Conservation (phyloP, 2,329 filamentous ascomycete genomes). For the Ophiostoma sp. region DNA sequence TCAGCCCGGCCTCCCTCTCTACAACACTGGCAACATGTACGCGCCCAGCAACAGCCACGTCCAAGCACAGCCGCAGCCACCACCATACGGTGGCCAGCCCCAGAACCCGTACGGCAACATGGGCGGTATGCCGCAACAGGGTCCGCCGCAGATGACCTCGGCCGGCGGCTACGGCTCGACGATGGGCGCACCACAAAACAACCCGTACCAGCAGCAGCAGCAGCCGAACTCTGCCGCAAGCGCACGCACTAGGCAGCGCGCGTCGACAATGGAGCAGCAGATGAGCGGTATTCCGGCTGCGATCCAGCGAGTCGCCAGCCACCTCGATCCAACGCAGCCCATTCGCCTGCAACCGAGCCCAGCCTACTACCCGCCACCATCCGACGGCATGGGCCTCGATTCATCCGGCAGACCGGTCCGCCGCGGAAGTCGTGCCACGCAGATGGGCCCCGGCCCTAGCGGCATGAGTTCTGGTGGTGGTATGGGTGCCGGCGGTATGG, state of each 20-base stretch:
- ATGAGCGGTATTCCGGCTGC: constrained; percentile 88
- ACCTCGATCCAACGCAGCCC: constrained; percentile 90
- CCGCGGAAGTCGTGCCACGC: constrained; percentile 71
- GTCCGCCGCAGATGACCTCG: constrained; percentile 64
- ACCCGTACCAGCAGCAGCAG: constrained; percentile 60
- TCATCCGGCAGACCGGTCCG: constrained; percentile 61
- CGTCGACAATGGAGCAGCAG: constrained; percentile 95
- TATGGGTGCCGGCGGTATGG: constrained; percentile 15
- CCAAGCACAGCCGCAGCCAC: constrained; percentile 66
- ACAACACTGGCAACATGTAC: constrained; percentile 71
- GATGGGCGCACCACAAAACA: constrained; percentile 42
- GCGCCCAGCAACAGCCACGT: constrained; percentile 56
- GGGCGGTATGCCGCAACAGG: constrained; percentile 63
- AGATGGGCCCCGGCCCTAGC: constrained; percentile 49
- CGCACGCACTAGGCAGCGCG: constrained; percentile 70
- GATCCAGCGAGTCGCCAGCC: constrained; percentile 91
- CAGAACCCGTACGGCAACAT: constrained; percentile 71
- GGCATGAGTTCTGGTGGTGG: constrained; percentile 10
- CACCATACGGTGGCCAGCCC: constrained; percentile 65
- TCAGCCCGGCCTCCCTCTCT: constrained; percentile 60
- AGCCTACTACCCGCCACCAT: constrained; percentile 92
- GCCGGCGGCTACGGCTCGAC: constrained; percentile 57
- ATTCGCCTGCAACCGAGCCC: constrained; percentile 94
- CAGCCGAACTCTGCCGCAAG: constrained; percentile 77
- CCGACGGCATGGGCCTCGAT: constrained; percentile 72